Percentiles rank a stretch among this genome's conserved stretches.
Conservation (phyloP, 768 basidiomycete species). For the Kwoniella pini region DNA sequence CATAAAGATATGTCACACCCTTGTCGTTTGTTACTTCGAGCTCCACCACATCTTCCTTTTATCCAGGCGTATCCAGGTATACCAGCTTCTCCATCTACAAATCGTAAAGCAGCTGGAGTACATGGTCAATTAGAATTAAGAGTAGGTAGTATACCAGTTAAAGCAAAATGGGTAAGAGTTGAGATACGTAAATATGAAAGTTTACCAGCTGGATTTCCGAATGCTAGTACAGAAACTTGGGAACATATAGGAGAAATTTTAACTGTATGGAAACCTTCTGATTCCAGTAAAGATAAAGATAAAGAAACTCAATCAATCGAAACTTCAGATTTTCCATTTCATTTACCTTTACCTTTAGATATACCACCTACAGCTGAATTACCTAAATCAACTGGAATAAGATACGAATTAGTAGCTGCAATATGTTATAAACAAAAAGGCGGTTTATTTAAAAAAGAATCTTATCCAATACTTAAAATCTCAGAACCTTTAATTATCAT, state of each 20-base stretch:
- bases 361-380: slow-evolving; percentile 82
- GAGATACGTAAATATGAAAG: slow-evolving; percentile 89
- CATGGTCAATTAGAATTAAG: slow-evolving; percentile 75
- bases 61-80: slow-evolving; percentile 54
- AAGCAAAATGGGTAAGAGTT: slow-evolving; percentile 88
- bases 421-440: slow-evolving; percentile 83
- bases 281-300: too few species aligned
- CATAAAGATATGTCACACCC: slow-evolving; percentile 37
- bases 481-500: slow-evolving; percentile 75
- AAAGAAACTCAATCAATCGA: slow-evolving; percentile 70
- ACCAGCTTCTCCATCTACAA: slow-evolving; percentile 22
- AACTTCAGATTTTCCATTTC: slow-evolving; percentile 80
- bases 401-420: slow-evolving; percentile 85
- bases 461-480: slow-evolving; percentile 68
- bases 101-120: slow-evolving; percentile 44
- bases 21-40: slow-evolving; percentile 43
- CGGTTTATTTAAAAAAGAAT: slow-evolving; percentile 78
- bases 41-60: slow-evolving; percentile 53
- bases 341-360: slow-evolving; percentile 87
- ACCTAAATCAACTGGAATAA: slow-evolving; percentile 71
- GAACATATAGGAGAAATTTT: slow-evolving; percentile 64
- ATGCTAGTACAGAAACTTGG: slow-evolving; percentile 26
- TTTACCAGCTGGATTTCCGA: slow-evolving; percentile 41
- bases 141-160: slow-evolving; percentile 67
- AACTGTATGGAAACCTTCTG: slow-evolving; percentile 74